These are phyloP conservation scores for Curvularia eragrostidis DNA, from an alignment of 2,329 filamentous ascomycete species.

Conservation along the genomic window DNA sequence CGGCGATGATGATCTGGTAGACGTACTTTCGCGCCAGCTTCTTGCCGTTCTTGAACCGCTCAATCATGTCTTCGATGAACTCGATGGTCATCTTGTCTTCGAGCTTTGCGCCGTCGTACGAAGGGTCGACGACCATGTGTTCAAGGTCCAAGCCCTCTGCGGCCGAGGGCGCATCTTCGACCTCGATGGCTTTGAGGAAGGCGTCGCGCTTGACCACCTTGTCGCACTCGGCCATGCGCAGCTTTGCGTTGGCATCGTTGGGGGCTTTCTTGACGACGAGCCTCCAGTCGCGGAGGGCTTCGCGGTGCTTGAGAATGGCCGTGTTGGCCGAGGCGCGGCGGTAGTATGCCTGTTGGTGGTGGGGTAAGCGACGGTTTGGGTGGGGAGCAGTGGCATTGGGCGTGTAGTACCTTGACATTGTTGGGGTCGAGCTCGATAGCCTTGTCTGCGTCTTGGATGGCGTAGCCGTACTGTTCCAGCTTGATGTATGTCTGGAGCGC, in stretches of 20 bases:
- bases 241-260: slow-evolving; percentile 84
- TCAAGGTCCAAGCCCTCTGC: slow-evolving; percentile 90
- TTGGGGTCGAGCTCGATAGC: slow-evolving; percentile 87
- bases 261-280: slow-evolving; percentile 87
- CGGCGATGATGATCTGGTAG: slow-evolving; percentile 91
- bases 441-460: slow-evolving; percentile 86
- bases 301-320: slow-evolving; percentile 85
- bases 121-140: slow-evolving; percentile 78
- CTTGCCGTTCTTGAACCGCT: slow-evolving; percentile 88
- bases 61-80: slow-evolving; percentile 97
- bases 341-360: slow-evolving; percentile 79
- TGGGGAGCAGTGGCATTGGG: not conserved
- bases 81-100: slow-evolving; percentile 89
- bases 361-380: slow-evolving; percentile 12
- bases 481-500: slow-evolving; percentile 84
- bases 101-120: slow-evolving; percentile 84
- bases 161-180: slow-evolving; percentile 89
- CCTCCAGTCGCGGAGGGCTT: slow-evolving; percentile 91
- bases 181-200: slow-evolving; percentile 93
- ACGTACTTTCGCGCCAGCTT: slow-evolving; percentile 96
- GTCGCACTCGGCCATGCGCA: slow-evolving; percentile 91
- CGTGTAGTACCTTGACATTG: slow-evolving; percentile 79
- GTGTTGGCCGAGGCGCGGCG: slow-evolving; percentile 89
- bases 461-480: slow-evolving; percentile 92
- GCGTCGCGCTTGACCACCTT: slow-evolving; percentile 91